Conservation (phyloP, 2,329 filamentous ascomycete genomes). For the Calonectria pteridis region DNA sequence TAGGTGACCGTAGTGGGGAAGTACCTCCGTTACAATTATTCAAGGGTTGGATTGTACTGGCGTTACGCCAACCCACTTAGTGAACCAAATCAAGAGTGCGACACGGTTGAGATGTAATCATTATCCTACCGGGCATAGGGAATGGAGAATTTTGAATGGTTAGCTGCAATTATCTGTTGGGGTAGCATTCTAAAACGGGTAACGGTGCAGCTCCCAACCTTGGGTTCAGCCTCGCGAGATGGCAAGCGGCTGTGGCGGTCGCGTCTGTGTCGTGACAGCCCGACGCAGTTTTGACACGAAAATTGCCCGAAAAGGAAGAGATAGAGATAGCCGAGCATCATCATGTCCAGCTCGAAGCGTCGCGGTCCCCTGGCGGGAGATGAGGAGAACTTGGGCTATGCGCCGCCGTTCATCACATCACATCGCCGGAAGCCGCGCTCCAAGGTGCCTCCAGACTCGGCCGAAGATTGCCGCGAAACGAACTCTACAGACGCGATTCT, state of each 20-base stretch:
- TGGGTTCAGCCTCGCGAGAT: neutral
- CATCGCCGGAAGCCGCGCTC: constrained; percentile 47
- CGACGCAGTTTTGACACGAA: too few relatives aligned
- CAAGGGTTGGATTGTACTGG: too few relatives aligned
- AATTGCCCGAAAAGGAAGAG: too few relatives aligned
- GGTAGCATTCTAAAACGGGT: neutral
- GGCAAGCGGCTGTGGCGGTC: neutral
- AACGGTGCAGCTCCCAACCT: neutral
- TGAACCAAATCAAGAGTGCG: neutral
- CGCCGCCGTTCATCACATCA: constrained; percentile 33
- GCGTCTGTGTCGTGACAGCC: neutral
- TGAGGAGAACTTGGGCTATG: constrained; percentile 34
- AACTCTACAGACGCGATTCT: constrained; percentile 8
- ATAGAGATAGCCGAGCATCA: too few relatives aligned
- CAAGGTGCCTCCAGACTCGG: constrained; percentile 38
- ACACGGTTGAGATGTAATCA: neutral
- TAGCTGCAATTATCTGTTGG: too few relatives aligned
- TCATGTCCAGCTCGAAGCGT: too few relatives aligned
- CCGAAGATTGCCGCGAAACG: neutral
- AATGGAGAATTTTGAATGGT: too few relatives aligned
- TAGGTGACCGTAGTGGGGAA: too few relatives aligned
- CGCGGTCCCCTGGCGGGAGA: constrained; percentile 8
- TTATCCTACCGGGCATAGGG: neutral
- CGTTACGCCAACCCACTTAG: too few relatives aligned
- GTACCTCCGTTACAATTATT: too few relatives aligned